phyloP scores from a whole-genome alignment of 2,329 filamentous ascomycete species.

The Pseudonectria foliicola region DNA sequence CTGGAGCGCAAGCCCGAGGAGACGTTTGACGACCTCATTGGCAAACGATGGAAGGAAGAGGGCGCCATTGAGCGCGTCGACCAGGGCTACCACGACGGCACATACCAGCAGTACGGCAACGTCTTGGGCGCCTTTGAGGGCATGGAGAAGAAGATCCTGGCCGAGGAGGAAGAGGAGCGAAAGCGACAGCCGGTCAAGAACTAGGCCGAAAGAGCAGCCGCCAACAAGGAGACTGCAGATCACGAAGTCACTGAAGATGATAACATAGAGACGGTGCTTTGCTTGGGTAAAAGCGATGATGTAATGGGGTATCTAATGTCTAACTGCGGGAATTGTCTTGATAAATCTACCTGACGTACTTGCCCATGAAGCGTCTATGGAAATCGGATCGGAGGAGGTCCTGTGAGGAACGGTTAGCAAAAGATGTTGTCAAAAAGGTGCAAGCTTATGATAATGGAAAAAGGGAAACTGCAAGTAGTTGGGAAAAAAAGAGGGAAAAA shows the following conservation, averaged over 20 bases:
- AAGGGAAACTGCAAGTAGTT: slow-evolving; percentile 1
- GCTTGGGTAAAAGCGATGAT: neutral
- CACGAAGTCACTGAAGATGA: too few species aligned
- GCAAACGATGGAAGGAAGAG: slow-evolving; percentile 75
- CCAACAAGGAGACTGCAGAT: slow-evolving; percentile 1
- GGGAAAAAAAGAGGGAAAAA: too few species aligned
- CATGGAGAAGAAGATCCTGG: slow-evolving; percentile 63
- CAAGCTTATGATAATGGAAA: neutral
- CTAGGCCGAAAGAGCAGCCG: slow-evolving; percentile 1
- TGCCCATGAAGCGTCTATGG: slow-evolving; percentile 91
- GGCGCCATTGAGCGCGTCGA: slow-evolving; percentile 77
- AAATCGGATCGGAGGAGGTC: slow-evolving; percentile 92
- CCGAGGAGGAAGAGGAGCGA: slow-evolving; percentile 21
- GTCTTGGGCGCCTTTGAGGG: slow-evolving; percentile 69
- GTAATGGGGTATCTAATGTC: slow-evolving; percentile 22
- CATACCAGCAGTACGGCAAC: slow-evolving; percentile 71
- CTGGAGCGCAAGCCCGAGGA: slow-evolving; percentile 61
- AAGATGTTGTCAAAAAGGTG: slow-evolving; percentile 2
- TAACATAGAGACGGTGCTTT: too few species aligned
- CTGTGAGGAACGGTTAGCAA: slow-evolving; percentile 34
- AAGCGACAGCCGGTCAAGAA: neutral
- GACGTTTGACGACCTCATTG: slow-evolving; percentile 85
- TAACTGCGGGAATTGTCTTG: slow-evolving; percentile 11
- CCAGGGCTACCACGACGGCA: slow-evolving; percentile 66
- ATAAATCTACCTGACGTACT: slow-evolving; percentile 47